Base-by-base conservation (phyloP, 2,329 filamentous ascomycete genomes). In the Aaosphaeria arxii region DNA sequence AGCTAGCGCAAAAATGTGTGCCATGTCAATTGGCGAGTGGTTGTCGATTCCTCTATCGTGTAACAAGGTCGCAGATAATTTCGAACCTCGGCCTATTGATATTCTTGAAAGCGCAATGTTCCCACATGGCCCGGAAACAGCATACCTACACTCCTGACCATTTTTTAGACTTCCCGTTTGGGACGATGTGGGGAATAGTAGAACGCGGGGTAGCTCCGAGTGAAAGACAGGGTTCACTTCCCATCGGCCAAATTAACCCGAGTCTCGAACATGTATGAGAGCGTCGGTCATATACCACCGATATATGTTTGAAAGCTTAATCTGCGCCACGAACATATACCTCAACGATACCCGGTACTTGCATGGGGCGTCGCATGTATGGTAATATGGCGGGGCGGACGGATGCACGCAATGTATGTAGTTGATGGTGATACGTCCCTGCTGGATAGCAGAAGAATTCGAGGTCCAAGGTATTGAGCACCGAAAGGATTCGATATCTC, bases 1-100 rank as follows among this genome's bases (percentile, higher is more conserved):
- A 6, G 63, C 58, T n/a, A 66, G 61, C 5, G 62, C 64, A 45
- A 67, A 67, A 39, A 67, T 56, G 45, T 66, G 63, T n/a, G 63
- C 63, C 62, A 66, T 66, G n/a, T n/a, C 54, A 33, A 13, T 47
- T 42, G 13, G 4, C 42, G 7, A 11, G 32, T 44, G 5, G 38
- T 7, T 28, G 31, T 28, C 9, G 17, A 24, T 24, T 24, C 2
- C 17, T 24, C 17, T 24, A 24, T 24, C 17, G 17, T 24, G 17
- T 24, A 24, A 24, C 17, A 24, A 24, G 17, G 17, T 24, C 17
- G 17, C 17, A 24, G 17, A 24, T 24, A 24, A 2, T 24, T 24
- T 24, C 17, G 17, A 24, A 24, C 17, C 17, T 24, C 17, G 17
- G 17, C 17, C 17, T 24, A 24, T 24, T 24, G 17, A 24, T 24